Conservation (phyloP, 768 basidiomycete species). For the Phylloporus rhodoxanthus region DNA sequence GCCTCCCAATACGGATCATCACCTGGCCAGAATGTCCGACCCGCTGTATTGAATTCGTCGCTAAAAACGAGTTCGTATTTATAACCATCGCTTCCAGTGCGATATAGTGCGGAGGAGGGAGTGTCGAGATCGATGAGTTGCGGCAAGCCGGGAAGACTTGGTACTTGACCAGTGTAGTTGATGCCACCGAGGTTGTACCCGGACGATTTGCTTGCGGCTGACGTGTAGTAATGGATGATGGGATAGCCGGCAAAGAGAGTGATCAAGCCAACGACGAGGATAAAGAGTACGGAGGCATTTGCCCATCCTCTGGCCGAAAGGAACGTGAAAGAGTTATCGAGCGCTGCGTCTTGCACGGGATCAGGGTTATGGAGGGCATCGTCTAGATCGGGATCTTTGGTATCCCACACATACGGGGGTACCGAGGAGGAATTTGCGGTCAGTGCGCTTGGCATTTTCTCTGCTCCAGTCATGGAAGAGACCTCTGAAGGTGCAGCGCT, state of each 20-base stretch:
- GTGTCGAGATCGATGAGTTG: slow-evolving; percentile 74
- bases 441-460: slow-evolving; percentile 28
- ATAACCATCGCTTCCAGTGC: slow-evolving; percentile 70
- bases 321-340: slow-evolving; percentile 56
- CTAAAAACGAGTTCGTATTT: slow-evolving; percentile 82
- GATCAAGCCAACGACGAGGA: slow-evolving; percentile 64
- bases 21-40: slow-evolving; percentile 68
- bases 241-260: slow-evolving; percentile 87
- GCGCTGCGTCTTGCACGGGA: slow-evolving; percentile 58
- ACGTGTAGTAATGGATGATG: slow-evolving; percentile 55
- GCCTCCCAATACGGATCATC: slow-evolving; percentile 89
- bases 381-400: slow-evolving; percentile 79
- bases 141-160: slow-evolving; percentile 61
- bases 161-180: slow-evolving; percentile 85
- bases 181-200: slow-evolving; percentile 83
- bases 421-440: slow-evolving; percentile 53
- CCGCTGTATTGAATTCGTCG: slow-evolving; percentile 76
- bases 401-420: slow-evolving; percentile 71
- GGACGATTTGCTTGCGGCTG: slow-evolving; percentile 21
- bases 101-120: slow-evolving; percentile 47
- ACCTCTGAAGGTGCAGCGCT: slow-evolving; percentile 48
- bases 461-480: slow-evolving; percentile 35
- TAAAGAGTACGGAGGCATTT: slow-evolving; percentile 67
- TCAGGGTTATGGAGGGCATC: slow-evolving; percentile 88
- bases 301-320: slow-evolving; percentile 82